These are phyloP conservation scores for Phascolomyces articulosus DNA, from an alignment of 371 early-diverging fungal genomes.

Conservation along the genomic window DNA sequence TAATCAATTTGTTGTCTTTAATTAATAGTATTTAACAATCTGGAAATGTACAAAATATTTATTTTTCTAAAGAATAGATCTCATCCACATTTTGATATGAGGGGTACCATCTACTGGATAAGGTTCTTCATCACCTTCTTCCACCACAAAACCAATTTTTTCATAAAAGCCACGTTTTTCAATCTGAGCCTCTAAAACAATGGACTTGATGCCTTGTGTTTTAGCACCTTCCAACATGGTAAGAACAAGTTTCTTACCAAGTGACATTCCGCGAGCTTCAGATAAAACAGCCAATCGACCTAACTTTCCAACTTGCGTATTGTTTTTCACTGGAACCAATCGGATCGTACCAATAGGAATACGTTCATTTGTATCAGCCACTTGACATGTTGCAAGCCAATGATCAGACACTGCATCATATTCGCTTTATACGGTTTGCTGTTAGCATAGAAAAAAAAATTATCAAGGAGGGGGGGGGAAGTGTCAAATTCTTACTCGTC, in stretches of 20 bases:
- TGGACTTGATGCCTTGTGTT: conserved; percentile 18
- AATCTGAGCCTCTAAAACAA: conserved; percentile 40
- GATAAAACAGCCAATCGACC: conserved; percentile 46
- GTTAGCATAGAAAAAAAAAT: background rate
- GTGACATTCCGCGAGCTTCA: conserved; percentile 34
- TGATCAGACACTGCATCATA: conserved; percentile 30
- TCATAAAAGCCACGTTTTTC: conserved; percentile 50
- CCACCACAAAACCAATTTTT: conserved; percentile 41
- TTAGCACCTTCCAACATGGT: conserved; percentile 27
- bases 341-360: conserved; percentile 41
- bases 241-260: conserved; percentile 34
- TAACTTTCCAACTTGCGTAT: conserved; percentile 30
- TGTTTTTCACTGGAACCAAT: conserved; percentile 24
- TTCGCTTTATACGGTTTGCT: conserved; percentile 5
- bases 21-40: too few species aligned
- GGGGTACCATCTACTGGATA: conserved; percentile 47
- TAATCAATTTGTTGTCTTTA: too few species aligned
- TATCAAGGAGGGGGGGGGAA: too few species aligned
- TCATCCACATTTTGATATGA: conserved; percentile 46
- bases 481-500: conserved; percentile 32
- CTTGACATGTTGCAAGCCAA: conserved; percentile 37
- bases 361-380: conserved; percentile 9
- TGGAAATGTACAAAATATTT: too few species aligned
- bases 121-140: conserved; percentile 34
- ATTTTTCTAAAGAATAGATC: conserved; percentile 7